Evolutionary conservation across 1,139 yeast species (phyloP), one percentile per base, ranked within the genome.

Genomic region (Yamadazyma atlantica): DNA sequence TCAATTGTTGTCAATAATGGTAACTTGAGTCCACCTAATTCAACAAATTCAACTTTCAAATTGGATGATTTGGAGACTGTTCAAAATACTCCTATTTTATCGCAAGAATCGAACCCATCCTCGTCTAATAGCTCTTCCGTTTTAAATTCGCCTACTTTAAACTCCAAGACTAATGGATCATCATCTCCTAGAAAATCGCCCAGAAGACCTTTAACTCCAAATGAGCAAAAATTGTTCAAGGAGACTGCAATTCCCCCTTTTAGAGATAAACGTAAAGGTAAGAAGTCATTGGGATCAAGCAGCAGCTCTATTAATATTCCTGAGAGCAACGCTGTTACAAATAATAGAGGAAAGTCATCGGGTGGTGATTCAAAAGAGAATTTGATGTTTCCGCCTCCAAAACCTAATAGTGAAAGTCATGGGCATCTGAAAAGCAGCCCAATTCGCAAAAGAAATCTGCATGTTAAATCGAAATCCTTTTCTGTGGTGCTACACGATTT

Each of bases 211-310:
- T 45, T 58, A 37, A 58, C 68, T 3, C 56, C 64, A 1, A 54
- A 58, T n/a, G 68, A 62, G 43, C 54, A 53, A 33, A 53, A 49
- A 38, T 48, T 63, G n/a, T 50, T 62, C 34, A 54, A 51, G 26
- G 49, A 51, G 34, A 64, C 70, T 3, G 52, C 48, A 37, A 64
- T 65, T 11, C 70, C 69, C 9, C 50, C 51, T 8, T 61, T 45
- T 39, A 58, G 46, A 33, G 40, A 38, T 4, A 26, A 26, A 12
- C 29, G 14, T 13, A 26, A 13, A 13, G 13, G 22, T 16, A 15
- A n/a, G 12, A 16, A 16, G 16, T 17, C 31, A 12, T 28, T 28
- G 21, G 31, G 22, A 12, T 28, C 31, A 7, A 11, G 7, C n/a
- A 28, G 16, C 12, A 10, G 31, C 15, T 28, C 22, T n/a, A 14